phyloP scores from a whole-genome alignment of 306 rosid species.

The Canavalia ensiformis region DNA sequence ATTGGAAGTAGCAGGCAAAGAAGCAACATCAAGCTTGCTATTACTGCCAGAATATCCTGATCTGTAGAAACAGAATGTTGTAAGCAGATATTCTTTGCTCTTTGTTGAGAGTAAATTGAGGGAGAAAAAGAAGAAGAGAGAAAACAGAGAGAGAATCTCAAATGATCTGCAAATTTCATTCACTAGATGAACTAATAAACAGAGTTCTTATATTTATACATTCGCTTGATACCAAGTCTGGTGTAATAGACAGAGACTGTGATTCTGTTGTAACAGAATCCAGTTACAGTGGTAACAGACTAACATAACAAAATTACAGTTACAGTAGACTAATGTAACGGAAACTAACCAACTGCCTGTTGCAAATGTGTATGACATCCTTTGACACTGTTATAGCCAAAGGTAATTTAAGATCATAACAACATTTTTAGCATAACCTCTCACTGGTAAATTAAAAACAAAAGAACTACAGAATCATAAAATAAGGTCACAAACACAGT shows the following conservation, averaged over 20 bases:
- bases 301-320: neutral
- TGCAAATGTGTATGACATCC: neutral
- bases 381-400: neutral
- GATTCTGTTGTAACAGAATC: neutral
- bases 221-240: neutral
- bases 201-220: neutral
- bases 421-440: constrained; percentile 12
- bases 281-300: neutral
- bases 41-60: constrained; percentile 63
- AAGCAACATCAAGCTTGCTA: constrained; percentile 65
- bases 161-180: neutral
- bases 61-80: constrained; percentile 55
- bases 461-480: constrained; percentile 11
- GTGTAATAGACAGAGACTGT: neutral
- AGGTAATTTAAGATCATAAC: constrained; percentile 31
- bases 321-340: neutral
- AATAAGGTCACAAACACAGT: constrained; percentile 8
- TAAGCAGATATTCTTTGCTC: constrained; percentile 34
- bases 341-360: neutral
- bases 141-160: neutral
- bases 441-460: constrained; percentile 34
- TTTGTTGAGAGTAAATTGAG: neutral
- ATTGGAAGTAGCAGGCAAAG: constrained; percentile 61
- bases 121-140: neutral
- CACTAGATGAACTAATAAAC: neutral